Percentiles rank a stretch among this genome's conserved stretches.
Conservation (phyloP, 441 rosid genomes). For the Gossypium aridum region DNA sequence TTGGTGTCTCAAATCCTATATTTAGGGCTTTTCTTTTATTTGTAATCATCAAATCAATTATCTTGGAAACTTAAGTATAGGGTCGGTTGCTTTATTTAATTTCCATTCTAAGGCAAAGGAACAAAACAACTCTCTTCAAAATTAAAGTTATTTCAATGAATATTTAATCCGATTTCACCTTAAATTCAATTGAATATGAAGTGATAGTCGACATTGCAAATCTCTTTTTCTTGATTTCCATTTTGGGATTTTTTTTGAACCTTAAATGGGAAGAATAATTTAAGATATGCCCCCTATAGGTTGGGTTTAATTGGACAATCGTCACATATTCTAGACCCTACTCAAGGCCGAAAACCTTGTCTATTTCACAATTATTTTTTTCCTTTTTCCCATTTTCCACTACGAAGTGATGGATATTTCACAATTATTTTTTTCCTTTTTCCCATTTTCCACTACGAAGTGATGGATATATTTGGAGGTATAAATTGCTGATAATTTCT, state of each 20-base stretch:
- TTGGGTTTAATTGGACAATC: slow-evolving; percentile 28
- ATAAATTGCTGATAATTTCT: too few species aligned
- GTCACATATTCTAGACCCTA: slow-evolving; percentile 21
- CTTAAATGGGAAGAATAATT: slow-evolving; percentile 26
- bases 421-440: too few species aligned
- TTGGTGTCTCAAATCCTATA: neutral
- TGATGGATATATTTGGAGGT: slow-evolving; percentile 10
- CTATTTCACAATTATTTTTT: slow-evolving; percentile 8
- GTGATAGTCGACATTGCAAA: too few species aligned
- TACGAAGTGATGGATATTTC: too few species aligned
- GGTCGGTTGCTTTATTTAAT: neutral
- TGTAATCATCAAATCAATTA: neutral
- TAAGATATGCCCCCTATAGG: slow-evolving; percentile 18
- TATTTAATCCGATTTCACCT: too few species aligned
- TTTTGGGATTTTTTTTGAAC: slow-evolving; percentile 18
- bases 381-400: neutral
- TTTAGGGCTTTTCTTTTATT: neutral
- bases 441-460: slow-evolving; percentile 11
- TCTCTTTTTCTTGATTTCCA: neutral
- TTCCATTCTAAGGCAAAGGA: neutral
- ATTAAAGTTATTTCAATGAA: too few species aligned
- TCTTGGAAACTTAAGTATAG: neutral
- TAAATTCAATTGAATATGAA: neutral
- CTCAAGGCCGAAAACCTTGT: slow-evolving; percentile 25
- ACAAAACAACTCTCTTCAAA: neutral